Base-by-base conservation (phyloP, 78 protist genomes). In the Diacronema lutheri region DNA sequence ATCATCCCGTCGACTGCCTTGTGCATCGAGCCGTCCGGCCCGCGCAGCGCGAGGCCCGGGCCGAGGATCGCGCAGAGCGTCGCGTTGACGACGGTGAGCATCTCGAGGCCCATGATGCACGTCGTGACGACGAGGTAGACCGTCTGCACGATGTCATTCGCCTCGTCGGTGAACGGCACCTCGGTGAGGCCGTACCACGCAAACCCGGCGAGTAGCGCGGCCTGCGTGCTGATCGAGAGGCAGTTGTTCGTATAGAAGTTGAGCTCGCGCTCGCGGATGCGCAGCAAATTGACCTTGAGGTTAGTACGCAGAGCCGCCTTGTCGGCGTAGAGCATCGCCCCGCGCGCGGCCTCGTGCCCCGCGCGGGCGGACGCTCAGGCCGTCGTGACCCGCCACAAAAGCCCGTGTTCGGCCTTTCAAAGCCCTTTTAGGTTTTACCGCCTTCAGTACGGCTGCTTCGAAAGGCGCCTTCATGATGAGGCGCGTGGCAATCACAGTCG, bases 51-150 rank as follows among this genome's bases (percentile, higher is more conserved):
- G 11, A 61, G 33, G 40, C 71, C 71, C 6, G 71, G 77, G 3
- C 77, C 77, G 37, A 69, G 77, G n/a, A 69, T 69, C 56, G 77
- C 77, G n/a, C 55, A 38, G 35, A 69, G 77, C n/a, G 77, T 69
- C 19, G 77, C 77, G 50, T 69, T 69, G 77, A 69, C 77, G 35
- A 69, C 77, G 26, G 77, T 69, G 35, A 69, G 77, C 56, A 69
- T 11, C n/a, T 69, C 56, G 26, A 69, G 50, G 33, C 77, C 77
- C 77, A 69, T 69, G 77, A 69, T 69, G 50, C 37, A 56, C 10
- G 77, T 69, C 21, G 77, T 69, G 23, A 69, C 77, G 35, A 69
- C 77, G 6, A 69, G 55, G 50, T 69, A 69, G 1, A 69, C 9
- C 56, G 56, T 19, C 50, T 69, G 77, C 56, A 46, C 38, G 37